A percentile compares a stretch with the other conserved stretches of the same genome.
phyloP scores from a whole-genome alignment of 768 basidiomycete species.

The Tricholomella constricta region DNA sequence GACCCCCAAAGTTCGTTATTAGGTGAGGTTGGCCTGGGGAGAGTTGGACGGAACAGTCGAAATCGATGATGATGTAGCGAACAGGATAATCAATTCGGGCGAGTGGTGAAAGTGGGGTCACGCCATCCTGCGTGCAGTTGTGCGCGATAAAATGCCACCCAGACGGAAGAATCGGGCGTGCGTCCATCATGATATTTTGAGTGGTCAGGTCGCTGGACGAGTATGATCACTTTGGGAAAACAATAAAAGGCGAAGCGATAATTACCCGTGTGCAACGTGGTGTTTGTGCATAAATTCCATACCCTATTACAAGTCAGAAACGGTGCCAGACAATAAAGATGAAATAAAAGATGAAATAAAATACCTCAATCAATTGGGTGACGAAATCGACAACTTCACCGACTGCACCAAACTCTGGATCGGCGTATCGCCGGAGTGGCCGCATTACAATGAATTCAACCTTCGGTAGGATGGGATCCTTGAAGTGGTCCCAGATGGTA shows the following conservation, averaged over 20 bases:
- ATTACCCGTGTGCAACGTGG: slow-evolving; percentile 33
- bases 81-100: slow-evolving; percentile 36
- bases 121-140: slow-evolving; percentile 31
- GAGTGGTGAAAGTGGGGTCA: slow-evolving; percentile 27
- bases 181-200: slow-evolving; percentile 42
- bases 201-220: slow-evolving; percentile 29
- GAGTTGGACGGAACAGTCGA: slow-evolving; percentile 26
- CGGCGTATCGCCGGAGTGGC: slow-evolving; percentile 36
- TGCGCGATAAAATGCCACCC: slow-evolving; percentile 37
- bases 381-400: slow-evolving; percentile 34
- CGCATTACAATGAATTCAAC: slow-evolving; percentile 35
- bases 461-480: slow-evolving; percentile 14
- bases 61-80: slow-evolving; percentile 40
- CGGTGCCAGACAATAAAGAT: too few relatives aligned
- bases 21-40: slow-evolving; percentile 16
- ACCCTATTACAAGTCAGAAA: slow-evolving; percentile 20
- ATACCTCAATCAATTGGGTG: slow-evolving; percentile 24
- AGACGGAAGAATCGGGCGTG: slow-evolving; percentile 28
- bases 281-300: slow-evolving; percentile 33
- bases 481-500: slow-evolving; percentile 22
- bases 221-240: neutral
- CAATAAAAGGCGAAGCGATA: neutral
- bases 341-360: too few relatives aligned
- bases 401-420: slow-evolving; percentile 30
- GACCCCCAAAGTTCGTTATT: slow-evolving; percentile 8